Evolutionary conservation across 176 grass and related monocot genomes (phyloP), one percentile per base, ranked within the genome.

Genomic region (Carex kokanica): DNA sequence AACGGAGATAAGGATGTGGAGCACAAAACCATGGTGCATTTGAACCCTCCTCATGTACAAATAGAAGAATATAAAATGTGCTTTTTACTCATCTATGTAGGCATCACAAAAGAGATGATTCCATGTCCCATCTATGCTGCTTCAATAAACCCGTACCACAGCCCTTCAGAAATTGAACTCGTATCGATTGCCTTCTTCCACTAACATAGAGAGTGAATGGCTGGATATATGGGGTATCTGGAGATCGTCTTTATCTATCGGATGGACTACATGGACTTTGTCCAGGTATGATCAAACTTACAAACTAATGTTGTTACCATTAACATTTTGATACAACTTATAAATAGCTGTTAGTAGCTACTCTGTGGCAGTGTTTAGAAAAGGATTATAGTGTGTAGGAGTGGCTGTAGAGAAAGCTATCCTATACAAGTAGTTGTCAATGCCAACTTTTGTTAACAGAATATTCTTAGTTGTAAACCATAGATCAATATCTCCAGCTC

Each of bases 261-360:
- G 56, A 97, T 97, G 94, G 94, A 94, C 55, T 94, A 94, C 73
- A 92, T 92, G 90, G 85, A 94, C 59, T 92, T 97, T 72, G 83
- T 97, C 89, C 90, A 94, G 90, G 94, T 89, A 18, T 41, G 34
- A 86, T 60, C 84, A 38, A 55, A 41, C 16, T 8, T 2, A 59
- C 83, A 17, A 63, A 13, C 16, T 82, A 18, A 74, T 24, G 38
- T 72, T 55, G 43, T 64, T 85, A 1, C 67, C 52, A 65, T 60
- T 74, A 54, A 74, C 8, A 5, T 12, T 63, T 45, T 64, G 41
- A 27, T 43, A 18, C 15, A 64, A 58, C 9, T 34, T 86, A 5
- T 32, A 64, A 32, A 32, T 64, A 29, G 62, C 31, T 64, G 4
- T 64, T 14, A 32, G 24, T 15, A 29, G 3, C 62, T 47, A 47